A percentile compares a stretch with the other conserved stretches of the same genome.
phyloP scores from a whole-genome alignment of 2,329 filamentous ascomycete genomes.

The Alternaria hordeiaustralica region DNA sequence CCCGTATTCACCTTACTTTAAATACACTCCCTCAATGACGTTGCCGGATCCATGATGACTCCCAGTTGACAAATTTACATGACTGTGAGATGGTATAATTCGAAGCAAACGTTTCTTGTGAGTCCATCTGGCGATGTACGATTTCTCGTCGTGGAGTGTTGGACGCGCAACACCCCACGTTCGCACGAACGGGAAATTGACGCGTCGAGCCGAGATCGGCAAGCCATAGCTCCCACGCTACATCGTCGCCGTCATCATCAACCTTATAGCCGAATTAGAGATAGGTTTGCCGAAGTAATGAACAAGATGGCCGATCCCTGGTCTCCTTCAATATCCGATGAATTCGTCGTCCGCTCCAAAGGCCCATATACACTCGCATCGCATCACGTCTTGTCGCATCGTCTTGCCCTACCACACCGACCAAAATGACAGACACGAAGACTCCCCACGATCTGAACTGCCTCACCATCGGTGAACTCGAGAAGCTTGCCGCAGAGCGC shows the following conservation, averaged over 20 bases:
- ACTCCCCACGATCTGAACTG: constrained; percentile 31
- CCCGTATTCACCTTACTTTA: too few species aligned
- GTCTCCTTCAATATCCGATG: constrained; percentile 2
- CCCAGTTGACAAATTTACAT: too few species aligned
- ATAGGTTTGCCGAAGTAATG: background rate
- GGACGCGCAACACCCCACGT: too few species aligned
- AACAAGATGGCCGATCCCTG: background rate
- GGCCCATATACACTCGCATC: background rate
- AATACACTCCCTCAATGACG: too few species aligned
- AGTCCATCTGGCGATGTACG: too few species aligned
- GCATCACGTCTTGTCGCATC: background rate
- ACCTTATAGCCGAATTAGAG: constrained; percentile 12
- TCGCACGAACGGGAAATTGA: constrained; percentile 5
- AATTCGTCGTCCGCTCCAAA: background rate
- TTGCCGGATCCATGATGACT: too few species aligned
- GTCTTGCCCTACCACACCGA: background rate
- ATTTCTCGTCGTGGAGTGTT: too few species aligned
- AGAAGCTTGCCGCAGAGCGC: constrained; percentile 32
- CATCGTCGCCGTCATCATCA: constrained; percentile 20
- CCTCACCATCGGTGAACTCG: constrained; percentile 35
- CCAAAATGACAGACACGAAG: constrained; percentile 22
- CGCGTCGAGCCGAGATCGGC: constrained; percentile 18
- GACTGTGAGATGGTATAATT: too few species aligned
- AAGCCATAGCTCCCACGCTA: constrained; percentile 8
- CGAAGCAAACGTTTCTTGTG: too few species aligned